phyloP scores from a whole-genome alignment of 306 rosid species.

The Cyclanthera cordifolia region DNA sequence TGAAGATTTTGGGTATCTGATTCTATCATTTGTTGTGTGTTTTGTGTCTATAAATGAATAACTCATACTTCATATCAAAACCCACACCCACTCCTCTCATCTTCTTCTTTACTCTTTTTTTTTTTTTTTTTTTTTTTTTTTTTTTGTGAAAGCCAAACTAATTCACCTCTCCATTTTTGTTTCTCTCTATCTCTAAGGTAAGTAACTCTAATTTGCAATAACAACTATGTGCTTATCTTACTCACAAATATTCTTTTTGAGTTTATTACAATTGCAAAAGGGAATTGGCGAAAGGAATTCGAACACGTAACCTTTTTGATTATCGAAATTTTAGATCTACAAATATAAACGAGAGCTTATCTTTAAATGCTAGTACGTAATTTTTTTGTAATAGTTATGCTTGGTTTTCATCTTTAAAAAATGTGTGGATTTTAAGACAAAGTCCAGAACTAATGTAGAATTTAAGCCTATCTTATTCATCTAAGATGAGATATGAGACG shows the following conservation, averaged over 20 bases:
- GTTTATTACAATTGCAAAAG: too few species aligned
- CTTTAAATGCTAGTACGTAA: too few species aligned
- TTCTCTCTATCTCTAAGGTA: neutral
- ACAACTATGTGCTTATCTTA: neutral
- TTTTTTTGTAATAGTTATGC: too few species aligned
- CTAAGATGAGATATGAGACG: too few species aligned
- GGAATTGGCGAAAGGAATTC: too few species aligned
- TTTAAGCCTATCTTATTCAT: too few species aligned
- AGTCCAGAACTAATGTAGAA: too few species aligned
- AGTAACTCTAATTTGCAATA: neutral
- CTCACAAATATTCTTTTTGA: too few species aligned
- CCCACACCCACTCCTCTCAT: neutral
- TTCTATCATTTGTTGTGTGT: conserved; percentile 1
- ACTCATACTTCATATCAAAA: conserved; percentile 1
- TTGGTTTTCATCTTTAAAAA: too few species aligned
- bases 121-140: neutral
- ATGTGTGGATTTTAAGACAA: too few species aligned
- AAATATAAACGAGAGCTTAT: neutral
- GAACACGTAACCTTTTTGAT: too few species aligned
- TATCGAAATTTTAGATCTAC: too few species aligned
- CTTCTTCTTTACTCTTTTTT: neutral
- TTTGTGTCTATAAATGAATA: conserved; percentile 7
- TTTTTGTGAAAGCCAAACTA: neutral
- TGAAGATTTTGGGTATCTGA: conserved; percentile 15
- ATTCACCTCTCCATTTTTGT: neutral